Evolutionary conservation across 768 basidiomycete genomes (phyloP).

Genomic region (Gymnopilus junonius): DNA sequence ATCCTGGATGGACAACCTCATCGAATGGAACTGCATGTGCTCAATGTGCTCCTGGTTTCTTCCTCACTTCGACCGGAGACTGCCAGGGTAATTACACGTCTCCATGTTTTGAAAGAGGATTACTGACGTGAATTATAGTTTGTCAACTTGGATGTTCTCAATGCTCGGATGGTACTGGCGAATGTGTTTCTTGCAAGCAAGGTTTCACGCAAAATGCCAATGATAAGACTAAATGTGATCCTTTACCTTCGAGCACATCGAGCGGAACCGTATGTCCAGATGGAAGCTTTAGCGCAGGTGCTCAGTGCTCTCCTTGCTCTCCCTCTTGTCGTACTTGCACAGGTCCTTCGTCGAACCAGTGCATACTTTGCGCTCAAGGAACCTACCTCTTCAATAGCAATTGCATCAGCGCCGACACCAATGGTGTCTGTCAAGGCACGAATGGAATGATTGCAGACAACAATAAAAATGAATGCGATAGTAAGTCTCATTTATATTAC

Average conservation of each 20-base stretch:
- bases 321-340: constrained; percentile 72
- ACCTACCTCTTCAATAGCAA: constrained; percentile 66
- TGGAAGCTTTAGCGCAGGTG: constrained; percentile 61
- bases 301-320: constrained; percentile 62
- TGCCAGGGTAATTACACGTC: constrained; percentile 60
- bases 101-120: neutral
- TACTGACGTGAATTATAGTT: constrained; percentile 40
- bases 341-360: constrained; percentile 70
- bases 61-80: constrained; percentile 67
- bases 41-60: constrained; percentile 77
- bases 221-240: constrained; percentile 69
- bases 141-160: constrained; percentile 74
- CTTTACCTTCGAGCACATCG: constrained; percentile 52
- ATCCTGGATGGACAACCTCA: constrained; percentile 73
- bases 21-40: constrained; percentile 79
- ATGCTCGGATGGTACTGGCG: constrained; percentile 71
- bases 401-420: constrained; percentile 67
- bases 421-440: constrained; percentile 77
- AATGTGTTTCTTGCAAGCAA: constrained; percentile 73
- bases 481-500: constrained; percentile 47
- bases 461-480: constrained; percentile 81
- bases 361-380: constrained; percentile 68
- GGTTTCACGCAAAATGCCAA: constrained; percentile 71
- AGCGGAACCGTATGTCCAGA: constrained; percentile 64
- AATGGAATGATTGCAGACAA: constrained; percentile 76